Evolutionary conservation across 1,139 yeast species (phyloP).

Genomic region (Kodamaea sp.): DNA sequence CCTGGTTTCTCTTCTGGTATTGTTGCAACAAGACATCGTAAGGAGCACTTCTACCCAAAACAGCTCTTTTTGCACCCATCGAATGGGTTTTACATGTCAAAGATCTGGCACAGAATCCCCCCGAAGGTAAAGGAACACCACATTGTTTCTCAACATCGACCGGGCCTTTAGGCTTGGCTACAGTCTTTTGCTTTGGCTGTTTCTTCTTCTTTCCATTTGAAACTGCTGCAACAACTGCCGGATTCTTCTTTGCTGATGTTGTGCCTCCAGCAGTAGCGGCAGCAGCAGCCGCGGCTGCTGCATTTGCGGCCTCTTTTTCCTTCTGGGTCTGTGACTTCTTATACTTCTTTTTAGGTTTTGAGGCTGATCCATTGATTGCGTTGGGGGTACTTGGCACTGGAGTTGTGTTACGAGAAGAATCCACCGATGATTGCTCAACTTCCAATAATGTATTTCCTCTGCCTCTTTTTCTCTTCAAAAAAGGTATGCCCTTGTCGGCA

Average conservation of each 20-base stretch:
- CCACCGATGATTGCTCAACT: slow-evolving; percentile 43
- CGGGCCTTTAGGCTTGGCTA: slow-evolving; percentile 70
- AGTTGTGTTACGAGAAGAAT: slow-evolving; percentile 42
- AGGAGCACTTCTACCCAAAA: slow-evolving; percentile 88
- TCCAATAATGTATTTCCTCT: slow-evolving; percentile 29
- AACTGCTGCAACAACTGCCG: slow-evolving; percentile 9
- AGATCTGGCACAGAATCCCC: slow-evolving; percentile 92
- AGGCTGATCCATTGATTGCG: slow-evolving; percentile 17
- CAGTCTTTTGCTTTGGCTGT: slow-evolving; percentile 51
- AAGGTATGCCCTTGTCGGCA: slow-evolving; percentile 19
- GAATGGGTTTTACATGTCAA: slow-evolving; percentile 96
- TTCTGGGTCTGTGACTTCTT: slow-evolving; percentile 47
- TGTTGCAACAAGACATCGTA: slow-evolving; percentile 86
- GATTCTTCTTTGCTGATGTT: slow-evolving; percentile 11
- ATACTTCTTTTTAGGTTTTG: slow-evolving; percentile 46
- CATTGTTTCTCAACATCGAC: slow-evolving; percentile 95
- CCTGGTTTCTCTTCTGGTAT: slow-evolving; percentile 90
- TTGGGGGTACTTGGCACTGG: slow-evolving; percentile 35
- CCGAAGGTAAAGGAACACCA: slow-evolving; percentile 91
- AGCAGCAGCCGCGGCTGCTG: slow-evolving; percentile 49
- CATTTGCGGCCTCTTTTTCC: slow-evolving; percentile 50
- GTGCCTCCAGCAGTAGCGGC: slow-evolving; percentile 27
- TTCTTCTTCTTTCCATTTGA: slow-evolving; percentile 36
- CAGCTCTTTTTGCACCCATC: slow-evolving; percentile 97
- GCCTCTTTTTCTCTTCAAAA: slow-evolving; percentile 36